Evolutionary conservation across 345 rosid genomes (phyloP), one percentile per base, ranked within the genome.

Genomic region (Adansonia digitata): DNA sequence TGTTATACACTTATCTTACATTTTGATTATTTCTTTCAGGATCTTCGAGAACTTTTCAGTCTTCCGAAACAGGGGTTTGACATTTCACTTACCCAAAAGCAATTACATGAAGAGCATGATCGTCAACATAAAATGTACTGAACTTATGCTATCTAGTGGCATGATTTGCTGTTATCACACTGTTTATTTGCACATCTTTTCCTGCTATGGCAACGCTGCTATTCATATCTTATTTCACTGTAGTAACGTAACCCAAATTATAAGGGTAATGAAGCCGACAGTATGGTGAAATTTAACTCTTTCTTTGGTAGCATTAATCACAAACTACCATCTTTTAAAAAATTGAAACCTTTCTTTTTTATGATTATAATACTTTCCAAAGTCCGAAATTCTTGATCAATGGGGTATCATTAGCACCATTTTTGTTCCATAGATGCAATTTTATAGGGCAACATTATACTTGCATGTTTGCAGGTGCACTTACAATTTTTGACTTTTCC

Each of bases 11-110:
- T 40, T 75, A 60, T 46, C 46, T 40, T 55, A 15, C 1, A n/a
- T 61, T 35, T 35, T 65, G 61, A 49, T 31, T 64, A 10, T 48
- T 49, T 35, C 26, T 51, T 73, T 85, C 82, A 95, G 98, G 98
- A 95, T 78, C 96, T 95, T 72, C 86, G 82, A 73, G 99, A 95
- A 66, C 90, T 95, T 73, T 91, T 95, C 64, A 89, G 97, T 81
- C 87, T 95, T 70, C 99, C 99, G 0, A 84, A 81, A 77, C 87
- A 87, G 84, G 99, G 99, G 27, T 95, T 95, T 53, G 93, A 93
- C 80, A 43, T 91, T 76, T 95, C 98, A 68, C 81, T 86, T 53
- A 95, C 98, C 57, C 99, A 95, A 69, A 92, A 85, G 81, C 99
- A 95, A 77, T 84, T 95, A 72, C 85, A 87, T 59, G 96, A 91